Percentiles rank a stretch among this genome's conserved stretches.
These are phyloP conservation scores for Trichoderma parareesei DNA, from an alignment of 495 filamentous ascomycete genomes.

Conservation along the genomic window DNA sequence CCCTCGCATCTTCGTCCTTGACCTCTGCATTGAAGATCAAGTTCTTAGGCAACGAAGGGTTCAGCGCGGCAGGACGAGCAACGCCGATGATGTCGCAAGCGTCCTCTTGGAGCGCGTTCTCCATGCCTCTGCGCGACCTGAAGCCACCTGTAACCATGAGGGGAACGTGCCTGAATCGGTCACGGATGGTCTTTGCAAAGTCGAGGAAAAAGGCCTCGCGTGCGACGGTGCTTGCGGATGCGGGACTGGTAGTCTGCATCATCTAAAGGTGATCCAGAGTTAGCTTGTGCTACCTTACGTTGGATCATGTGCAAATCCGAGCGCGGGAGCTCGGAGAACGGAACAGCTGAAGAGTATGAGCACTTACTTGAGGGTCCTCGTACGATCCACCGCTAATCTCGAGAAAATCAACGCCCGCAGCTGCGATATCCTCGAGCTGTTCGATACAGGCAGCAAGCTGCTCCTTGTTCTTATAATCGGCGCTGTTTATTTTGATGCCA, in stretches of 20 bases:
- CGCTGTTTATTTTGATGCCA: constrained; percentile 57
- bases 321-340: not conserved
- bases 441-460: constrained; percentile 41
- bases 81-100: constrained; percentile 54
- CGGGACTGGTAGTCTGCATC: constrained; percentile 20
- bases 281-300: not conserved
- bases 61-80: constrained; percentile 43
- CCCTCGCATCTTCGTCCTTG: constrained; percentile 38
- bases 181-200: constrained; percentile 41
- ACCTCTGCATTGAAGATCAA: constrained; percentile 46
- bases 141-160: constrained; percentile 47
- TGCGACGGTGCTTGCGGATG: constrained; percentile 33
- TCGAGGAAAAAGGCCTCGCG: constrained; percentile 58
- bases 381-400: constrained; percentile 54
- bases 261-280: not conserved
- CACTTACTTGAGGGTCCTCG: constrained; percentile 40
- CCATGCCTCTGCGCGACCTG: constrained; percentile 45
- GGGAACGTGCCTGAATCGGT: constrained; percentile 33
- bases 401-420: constrained; percentile 52
- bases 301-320: not conserved
- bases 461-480: constrained; percentile 39
- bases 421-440: constrained; percentile 43
- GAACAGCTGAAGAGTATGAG: not conserved
- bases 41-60: constrained; percentile 39
- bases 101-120: constrained; percentile 39